Evolutionary conservation across 345 rosid species (phyloP), one percentile per base, ranked within the genome.

Genomic region (Gossypium australe): DNA sequence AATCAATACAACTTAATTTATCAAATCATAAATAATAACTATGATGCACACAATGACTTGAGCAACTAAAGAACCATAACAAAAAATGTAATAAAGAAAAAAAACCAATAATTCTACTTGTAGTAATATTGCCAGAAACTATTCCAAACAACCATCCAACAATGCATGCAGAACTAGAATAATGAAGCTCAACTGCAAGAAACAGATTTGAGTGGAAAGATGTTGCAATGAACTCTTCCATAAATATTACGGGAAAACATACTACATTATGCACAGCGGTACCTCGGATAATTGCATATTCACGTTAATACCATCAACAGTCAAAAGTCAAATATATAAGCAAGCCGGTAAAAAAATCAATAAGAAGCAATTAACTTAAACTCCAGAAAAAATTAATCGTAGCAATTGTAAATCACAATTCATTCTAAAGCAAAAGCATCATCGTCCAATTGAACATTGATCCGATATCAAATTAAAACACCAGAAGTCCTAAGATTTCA

Each of bases 1-100:
- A 60, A 67, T 59, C 63, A 72, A 52, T 62, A 56, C 63, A 71
- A 41, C 18, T 25, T 18, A 18, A 29, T 61, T 66, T 55, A 5
- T 47, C 25, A 43, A 24, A 25, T 43, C 12, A 69, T 41, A 47
- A 66, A 24, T 47, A 72, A 17, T 29, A 63, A 70, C 9, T 70
- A 53, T 1, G 16, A 52, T 38, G 49, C 49, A 64, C 48, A 10
- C 29, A 41, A 43, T 41, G 51, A 65, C 69, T 65, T 65, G 11
- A 53, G 44, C 27, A 3, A 18, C 10, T 55, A n/a, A 44, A 45
- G 53, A 18, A 44, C 17, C 52, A 43, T 43, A 44, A 45, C n/a
- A 0, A 29, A 12, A 9, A 64, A n/a, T 10, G 25, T n/a, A 43
- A 11, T n/a, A 43, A 20, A 20, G 0, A 20, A 20, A 1, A 5